Conservation (phyloP, 345 rosid species). For the Brassica nigra region DNA sequence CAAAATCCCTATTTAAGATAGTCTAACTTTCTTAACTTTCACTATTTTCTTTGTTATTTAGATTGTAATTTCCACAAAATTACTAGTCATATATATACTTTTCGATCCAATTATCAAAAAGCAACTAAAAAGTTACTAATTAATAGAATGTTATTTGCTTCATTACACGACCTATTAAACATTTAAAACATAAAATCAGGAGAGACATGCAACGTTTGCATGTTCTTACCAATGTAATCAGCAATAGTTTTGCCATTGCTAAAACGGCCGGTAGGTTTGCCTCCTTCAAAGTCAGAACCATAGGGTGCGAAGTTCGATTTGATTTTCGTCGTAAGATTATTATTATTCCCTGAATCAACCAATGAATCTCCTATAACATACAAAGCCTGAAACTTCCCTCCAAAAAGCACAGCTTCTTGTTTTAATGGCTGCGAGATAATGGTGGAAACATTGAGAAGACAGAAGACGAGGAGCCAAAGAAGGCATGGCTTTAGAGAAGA, state of each 20-base stretch:
- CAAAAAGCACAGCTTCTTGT: slow-evolving; percentile 21
- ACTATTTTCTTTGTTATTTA: not conserved
- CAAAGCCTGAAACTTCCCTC: slow-evolving; percentile 37
- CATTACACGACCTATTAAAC: not conserved
- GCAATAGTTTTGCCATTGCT: slow-evolving; percentile 50
- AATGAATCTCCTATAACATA: slow-evolving; percentile 68
- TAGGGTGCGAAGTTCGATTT: slow-evolving; percentile 59
- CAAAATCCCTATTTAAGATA: not conserved
- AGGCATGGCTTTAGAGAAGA: slow-evolving; percentile 7
- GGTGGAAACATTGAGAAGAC: slow-evolving; percentile 23
- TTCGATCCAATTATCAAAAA: not conserved
- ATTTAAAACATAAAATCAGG: not conserved
- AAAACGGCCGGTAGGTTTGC: slow-evolving; percentile 59
- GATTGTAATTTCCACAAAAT: not conserved
- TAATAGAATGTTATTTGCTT: not conserved
- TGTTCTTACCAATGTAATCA: slow-evolving; percentile 46
- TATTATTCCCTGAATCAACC: slow-evolving; percentile 69
- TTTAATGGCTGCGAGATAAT: slow-evolving; percentile 1
- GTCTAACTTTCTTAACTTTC: not conserved
- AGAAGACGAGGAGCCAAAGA: not conserved
- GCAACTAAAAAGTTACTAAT: not conserved
- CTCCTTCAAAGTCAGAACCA: slow-evolving; percentile 59
- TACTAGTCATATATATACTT: not conserved
- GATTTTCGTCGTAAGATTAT: slow-evolving; percentile 30
- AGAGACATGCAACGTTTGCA: not conserved